A percentile compares a stretch with the other conserved stretches of the same genome.
Conservation (phyloP, 306 rosid genomes). For the Vigna nakashimae region DNA sequence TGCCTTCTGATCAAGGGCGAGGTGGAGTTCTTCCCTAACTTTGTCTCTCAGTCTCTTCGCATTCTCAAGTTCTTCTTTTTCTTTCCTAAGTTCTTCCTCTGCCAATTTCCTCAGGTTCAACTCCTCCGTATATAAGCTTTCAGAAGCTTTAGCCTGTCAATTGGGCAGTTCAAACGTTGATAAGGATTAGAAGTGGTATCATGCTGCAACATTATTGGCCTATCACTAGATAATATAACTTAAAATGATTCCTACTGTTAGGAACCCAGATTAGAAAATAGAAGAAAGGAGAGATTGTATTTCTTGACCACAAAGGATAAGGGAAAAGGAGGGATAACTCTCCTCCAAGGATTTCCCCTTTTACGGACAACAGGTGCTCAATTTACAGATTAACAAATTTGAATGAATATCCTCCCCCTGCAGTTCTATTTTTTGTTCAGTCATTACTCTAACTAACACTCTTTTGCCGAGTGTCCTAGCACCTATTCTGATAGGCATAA, state of each 20-base stretch:
- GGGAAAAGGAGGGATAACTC: background rate
- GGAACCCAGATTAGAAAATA: background rate
- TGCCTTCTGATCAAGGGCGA: constrained; percentile 60
- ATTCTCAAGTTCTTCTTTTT: constrained; percentile 58
- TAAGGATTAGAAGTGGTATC: constrained; percentile 31
- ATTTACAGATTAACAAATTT: background rate
- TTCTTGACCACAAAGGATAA: background rate
- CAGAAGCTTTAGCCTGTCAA: constrained; percentile 77
- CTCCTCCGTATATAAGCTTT: constrained; percentile 63
- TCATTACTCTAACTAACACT: background rate
- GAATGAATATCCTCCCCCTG: background rate
- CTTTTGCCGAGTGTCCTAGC: background rate
- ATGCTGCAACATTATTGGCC: constrained; percentile 17
- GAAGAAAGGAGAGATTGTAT: background rate
- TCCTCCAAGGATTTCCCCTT: background rate
- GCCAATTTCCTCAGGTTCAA: constrained; percentile 63
- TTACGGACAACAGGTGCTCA: background rate
- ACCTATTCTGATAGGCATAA: too few relatives aligned
- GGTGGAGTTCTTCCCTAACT: constrained; percentile 67
- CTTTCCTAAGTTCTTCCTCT: constrained; percentile 68
- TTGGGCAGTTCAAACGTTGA: constrained; percentile 14
- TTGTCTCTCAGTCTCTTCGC: constrained; percentile 56
- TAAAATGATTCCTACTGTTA: background rate
- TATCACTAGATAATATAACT: constrained; percentile 25
- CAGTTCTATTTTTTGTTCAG: background rate